These are phyloP conservation scores for Trametes sanguinea DNA, from an alignment of 768 basidiomycete species.

Conservation along the genomic window DNA sequence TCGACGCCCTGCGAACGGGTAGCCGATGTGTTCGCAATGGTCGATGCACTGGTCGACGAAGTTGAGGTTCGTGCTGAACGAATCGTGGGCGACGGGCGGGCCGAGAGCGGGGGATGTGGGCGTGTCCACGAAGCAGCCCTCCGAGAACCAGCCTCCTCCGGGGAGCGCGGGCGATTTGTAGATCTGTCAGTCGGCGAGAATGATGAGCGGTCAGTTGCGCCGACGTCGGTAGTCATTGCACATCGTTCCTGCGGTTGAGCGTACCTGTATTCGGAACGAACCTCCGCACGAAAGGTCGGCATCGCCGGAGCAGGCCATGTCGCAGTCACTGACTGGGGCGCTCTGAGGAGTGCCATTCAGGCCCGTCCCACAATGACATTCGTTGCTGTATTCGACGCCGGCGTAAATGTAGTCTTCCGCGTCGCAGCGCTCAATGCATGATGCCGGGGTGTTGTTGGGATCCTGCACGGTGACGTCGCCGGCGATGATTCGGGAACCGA, in stretches of 20 bases:
- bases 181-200: neutral
- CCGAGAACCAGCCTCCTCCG: conserved; percentile 5
- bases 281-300: conserved; percentile 24
- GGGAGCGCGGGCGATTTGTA: conserved; percentile 22
- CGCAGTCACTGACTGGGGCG: conserved; percentile 24
- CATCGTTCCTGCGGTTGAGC: neutral
- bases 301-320: conserved; percentile 25
- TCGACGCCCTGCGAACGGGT: conserved; percentile 19
- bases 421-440: conserved; percentile 23
- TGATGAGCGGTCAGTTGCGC: neutral
- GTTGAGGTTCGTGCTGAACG: conserved; percentile 15
- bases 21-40: conserved; percentile 11
- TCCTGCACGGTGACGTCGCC: conserved; percentile 17
- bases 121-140: conserved; percentile 24
- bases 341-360: conserved; percentile 9
- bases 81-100: conserved; percentile 2
- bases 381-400: conserved; percentile 29
- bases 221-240: too few species aligned
- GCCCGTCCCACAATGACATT: conserved; percentile 30
- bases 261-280: conserved; percentile 25
- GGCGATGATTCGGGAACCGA: conserved; percentile 23
- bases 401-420: conserved; percentile 24
- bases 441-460: conserved; percentile 22
- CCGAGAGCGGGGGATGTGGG: conserved; percentile 12
- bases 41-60: conserved; percentile 19